phyloP scores from a whole-genome alignment of 495 filamentous ascomycete species.

The Tetracladium marchalianum region DNA sequence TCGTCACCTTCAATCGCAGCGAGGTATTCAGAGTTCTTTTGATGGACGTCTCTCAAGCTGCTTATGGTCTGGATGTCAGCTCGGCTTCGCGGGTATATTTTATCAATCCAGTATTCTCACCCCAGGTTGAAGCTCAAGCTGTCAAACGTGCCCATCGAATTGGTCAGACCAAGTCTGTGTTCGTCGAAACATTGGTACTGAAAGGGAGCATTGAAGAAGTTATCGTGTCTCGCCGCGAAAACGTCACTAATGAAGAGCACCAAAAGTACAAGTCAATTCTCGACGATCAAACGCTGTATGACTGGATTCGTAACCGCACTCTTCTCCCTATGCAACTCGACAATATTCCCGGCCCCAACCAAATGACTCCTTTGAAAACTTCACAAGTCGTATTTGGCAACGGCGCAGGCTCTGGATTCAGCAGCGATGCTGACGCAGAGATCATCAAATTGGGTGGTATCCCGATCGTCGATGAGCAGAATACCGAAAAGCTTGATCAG shows the following conservation, averaged over 20 bases:
- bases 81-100: constrained; percentile 85
- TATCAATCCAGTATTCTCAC: constrained; percentile 78
- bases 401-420: background rate
- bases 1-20: constrained; percentile 65
- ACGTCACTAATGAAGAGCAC: constrained; percentile 71
- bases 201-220: constrained; percentile 75
- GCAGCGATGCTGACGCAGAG: constrained; percentile 11
- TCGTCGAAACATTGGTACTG: constrained; percentile 81
- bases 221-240: constrained; percentile 61
- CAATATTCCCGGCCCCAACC: constrained; percentile 32
- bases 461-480: no score
- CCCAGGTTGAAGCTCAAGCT: constrained; percentile 80
- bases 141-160: constrained; percentile 87
- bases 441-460: no score
- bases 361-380: constrained; percentile 44
- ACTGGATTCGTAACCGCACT: constrained; percentile 65
- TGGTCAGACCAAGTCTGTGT: constrained; percentile 69
- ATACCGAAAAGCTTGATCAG: no score
- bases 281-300: constrained; percentile 66
- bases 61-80: constrained; percentile 76
- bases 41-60: constrained; percentile 84
- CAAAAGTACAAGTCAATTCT: constrained; percentile 57
- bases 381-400: constrained; percentile 52
- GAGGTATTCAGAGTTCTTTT: constrained; percentile 59
- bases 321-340: constrained; percentile 48